Base-by-base conservation (phyloP, 1,284 basidiomycete genomes). In the Austroboletus novae-zelandiae region DNA sequence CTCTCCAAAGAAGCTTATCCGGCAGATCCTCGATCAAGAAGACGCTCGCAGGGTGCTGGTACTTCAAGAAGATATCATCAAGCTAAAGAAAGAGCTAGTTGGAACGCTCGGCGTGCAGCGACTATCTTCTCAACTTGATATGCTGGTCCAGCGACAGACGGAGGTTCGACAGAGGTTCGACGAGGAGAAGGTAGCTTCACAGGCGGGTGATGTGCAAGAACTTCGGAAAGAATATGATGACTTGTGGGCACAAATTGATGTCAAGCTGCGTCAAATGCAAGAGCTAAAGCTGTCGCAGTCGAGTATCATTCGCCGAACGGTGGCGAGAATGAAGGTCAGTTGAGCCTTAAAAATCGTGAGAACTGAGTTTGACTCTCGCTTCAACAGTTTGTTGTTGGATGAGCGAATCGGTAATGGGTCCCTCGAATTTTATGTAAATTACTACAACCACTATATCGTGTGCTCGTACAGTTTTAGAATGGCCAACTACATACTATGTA, bases 221-320 rank as follows among this genome's bases (percentile, higher is more conserved):
- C 58, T 58, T 17, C 52, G 48, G 32, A 7, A 2, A 20, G 59
- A 59, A 17, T 53, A 53, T 25, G 25, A 37, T 5, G 56, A 32
- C 0, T 18, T 58, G 45, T 52, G 37, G 3, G 5, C 1, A 5
- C 45, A 50, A 15, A 43, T 61, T 20, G 53, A 59, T 6, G 30
- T 47, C 14, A 43, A 6, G 32, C 13, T 57, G 11, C 44, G 32
- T n/a, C 53, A 59, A 29, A 53, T 61, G 59, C 40, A 52, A 11
- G 31, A 43, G 30, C 18, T 61, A 18, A 59, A 41, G 32, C 15
- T 51, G 20, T 15, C 57, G 1, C 31, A 9, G 8, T 15, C 31
- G 23, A 23, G 23, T 23, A 23, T 23, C 23, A 23, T 23, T 23
- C 23, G 23, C 23, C 23, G 5, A 23, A 23, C 23, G 23, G 5